Evolutionary conservation across 1,284 basidiomycete genomes (phyloP).

Genomic region (Taiwanofungus camphoratus): DNA sequence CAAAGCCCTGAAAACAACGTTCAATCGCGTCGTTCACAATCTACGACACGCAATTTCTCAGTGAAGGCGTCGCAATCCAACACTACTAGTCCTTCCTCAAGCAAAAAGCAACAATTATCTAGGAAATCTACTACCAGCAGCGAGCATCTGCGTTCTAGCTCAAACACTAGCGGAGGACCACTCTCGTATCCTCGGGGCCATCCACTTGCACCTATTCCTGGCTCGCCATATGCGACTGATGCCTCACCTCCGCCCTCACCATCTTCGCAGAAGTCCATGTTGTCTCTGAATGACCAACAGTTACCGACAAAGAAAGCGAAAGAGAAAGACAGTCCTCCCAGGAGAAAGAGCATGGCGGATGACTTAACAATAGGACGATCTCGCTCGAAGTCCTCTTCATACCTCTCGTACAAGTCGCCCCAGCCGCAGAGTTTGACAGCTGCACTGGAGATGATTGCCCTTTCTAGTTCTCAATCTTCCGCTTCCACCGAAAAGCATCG

Average conservation of each 20-base stretch:
- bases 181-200: constrained; percentile 28
- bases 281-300: constrained; percentile 14
- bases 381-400: constrained; percentile 45
- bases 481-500: constrained; percentile 12
- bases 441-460: constrained; percentile 32
- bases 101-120: constrained; percentile 11
- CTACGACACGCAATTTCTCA: constrained; percentile 27
- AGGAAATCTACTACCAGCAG: constrained; percentile 15
- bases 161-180: constrained; percentile 20
- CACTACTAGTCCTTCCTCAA: constrained; percentile 15
- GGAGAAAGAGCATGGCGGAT: constrained; percentile 16
- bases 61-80: constrained; percentile 13
- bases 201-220: constrained; percentile 54
- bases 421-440: constrained; percentile 35
- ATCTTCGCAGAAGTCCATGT: constrained; percentile 19
- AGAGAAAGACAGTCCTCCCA: constrained; percentile 26
- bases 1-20: constrained; percentile 4
- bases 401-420: constrained; percentile 28
- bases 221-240: constrained; percentile 51
- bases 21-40: constrained; percentile 20
- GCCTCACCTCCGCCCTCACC: constrained; percentile 39
- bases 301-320: not conserved
- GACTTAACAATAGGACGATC: constrained; percentile 30
- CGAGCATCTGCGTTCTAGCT: constrained; percentile 16
- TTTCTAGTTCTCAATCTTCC: constrained; percentile 19